Evolutionary conservation across 2,329 filamentous ascomycete genomes (phyloP).

Genomic region (Shiraia sp.): DNA sequence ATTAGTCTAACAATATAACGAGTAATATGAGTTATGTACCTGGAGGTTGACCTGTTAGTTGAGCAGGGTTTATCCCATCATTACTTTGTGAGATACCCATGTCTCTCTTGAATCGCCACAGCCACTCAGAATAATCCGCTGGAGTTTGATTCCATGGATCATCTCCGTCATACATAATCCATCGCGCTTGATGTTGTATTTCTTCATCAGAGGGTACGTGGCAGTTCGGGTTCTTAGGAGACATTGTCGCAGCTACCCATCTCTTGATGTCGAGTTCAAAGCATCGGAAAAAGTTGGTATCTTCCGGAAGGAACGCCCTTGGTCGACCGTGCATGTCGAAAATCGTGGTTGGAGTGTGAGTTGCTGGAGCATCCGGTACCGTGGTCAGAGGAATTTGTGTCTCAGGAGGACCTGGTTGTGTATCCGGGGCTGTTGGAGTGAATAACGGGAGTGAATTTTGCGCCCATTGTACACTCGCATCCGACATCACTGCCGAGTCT

Average conservation of each 20-base stretch:
- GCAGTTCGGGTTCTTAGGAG: conserved; percentile 24
- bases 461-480: background rate
- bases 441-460: background rate
- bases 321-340: conserved; percentile 7
- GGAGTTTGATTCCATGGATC: conserved; percentile 45
- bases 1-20: conserved; percentile 1
- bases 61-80: background rate
- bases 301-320: conserved; percentile 12
- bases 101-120: conserved; percentile 34
- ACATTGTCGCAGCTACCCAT: conserved; percentile 29
- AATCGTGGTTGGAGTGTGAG: background rate
- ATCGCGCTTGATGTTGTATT: conserved; percentile 38
- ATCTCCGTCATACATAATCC: conserved; percentile 38
- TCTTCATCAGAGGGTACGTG: conserved; percentile 34
- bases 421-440: too few relatives aligned
- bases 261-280: conserved; percentile 25
- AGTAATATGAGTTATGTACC: background rate
- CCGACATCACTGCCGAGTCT: background rate
- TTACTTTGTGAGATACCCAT: conserved; percentile 16
- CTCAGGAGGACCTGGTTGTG: too few relatives aligned
- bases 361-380: background rate
- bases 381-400: background rate
- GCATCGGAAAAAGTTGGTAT: conserved; percentile 20
- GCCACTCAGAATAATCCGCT: conserved; percentile 39
- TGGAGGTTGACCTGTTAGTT: background rate